phyloP scores from a whole-genome alignment of 306 rosid genomes.

The Pyrus betulifolia region DNA sequence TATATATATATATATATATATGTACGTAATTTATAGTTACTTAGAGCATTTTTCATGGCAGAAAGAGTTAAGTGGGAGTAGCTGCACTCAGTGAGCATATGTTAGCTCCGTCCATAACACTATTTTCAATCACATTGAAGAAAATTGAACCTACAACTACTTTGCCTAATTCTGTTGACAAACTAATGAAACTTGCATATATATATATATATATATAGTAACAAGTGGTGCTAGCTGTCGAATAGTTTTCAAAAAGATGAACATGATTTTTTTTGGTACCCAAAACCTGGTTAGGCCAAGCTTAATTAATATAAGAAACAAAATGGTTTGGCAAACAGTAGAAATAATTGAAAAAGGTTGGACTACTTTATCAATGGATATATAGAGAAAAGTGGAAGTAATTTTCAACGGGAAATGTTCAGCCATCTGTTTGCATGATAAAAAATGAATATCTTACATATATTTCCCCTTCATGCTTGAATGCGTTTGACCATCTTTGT shows the following conservation, averaged over 20 bases:
- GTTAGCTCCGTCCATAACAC: too few relatives aligned
- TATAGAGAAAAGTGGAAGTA: not conserved
- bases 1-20: too few relatives aligned
- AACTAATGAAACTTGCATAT: too few relatives aligned
- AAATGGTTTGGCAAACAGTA: not conserved
- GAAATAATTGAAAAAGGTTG: not conserved
- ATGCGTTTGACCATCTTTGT: constrained; percentile 10
- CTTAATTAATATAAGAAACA: not conserved
- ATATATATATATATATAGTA: too few relatives aligned
- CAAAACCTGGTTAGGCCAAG: not conserved
- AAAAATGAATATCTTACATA: not conserved
- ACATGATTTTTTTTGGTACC: not conserved
- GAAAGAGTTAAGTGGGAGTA: too few relatives aligned
- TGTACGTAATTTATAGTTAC: too few relatives aligned
- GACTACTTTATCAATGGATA: not conserved
- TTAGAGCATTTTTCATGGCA: too few relatives aligned
- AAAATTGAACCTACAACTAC: too few relatives aligned
- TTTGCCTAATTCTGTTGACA: too few relatives aligned
- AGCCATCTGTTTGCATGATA: not conserved
- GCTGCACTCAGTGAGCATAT: too few relatives aligned
- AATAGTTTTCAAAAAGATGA: not conserved
- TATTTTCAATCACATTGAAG: too few relatives aligned
- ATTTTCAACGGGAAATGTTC: not conserved
- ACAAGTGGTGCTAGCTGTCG: not conserved
- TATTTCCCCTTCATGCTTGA: not conserved